Evolutionary conservation across 2,329 filamentous ascomycete genomes (phyloP).

Genomic region (Zymoseptoria ardabiliae): DNA sequence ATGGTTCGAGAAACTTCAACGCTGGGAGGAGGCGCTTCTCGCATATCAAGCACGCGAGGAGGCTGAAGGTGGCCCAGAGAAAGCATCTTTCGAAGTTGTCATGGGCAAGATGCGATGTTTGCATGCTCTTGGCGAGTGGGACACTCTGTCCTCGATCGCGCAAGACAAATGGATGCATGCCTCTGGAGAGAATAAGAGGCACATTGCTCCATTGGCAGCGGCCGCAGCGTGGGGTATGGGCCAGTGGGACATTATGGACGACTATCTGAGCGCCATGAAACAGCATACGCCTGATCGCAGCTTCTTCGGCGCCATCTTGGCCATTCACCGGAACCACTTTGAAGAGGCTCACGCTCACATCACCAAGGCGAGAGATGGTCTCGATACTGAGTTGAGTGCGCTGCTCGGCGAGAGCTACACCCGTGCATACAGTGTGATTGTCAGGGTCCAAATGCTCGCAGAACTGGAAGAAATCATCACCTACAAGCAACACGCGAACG

Average conservation of each 20-base stretch:
- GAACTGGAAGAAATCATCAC: constrained; percentile 96
- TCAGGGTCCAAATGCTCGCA: constrained; percentile 97
- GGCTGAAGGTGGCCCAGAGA: constrained; percentile 43
- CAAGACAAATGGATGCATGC: constrained; percentile 93
- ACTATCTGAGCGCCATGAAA: constrained; percentile 92
- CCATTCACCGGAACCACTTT: constrained; percentile 93
- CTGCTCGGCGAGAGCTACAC: constrained; percentile 98
- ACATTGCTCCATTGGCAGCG: constrained; percentile 87
- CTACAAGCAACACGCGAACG: constrained; percentile 81
- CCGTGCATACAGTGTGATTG: constrained; percentile 93
- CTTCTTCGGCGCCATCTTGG: constrained; percentile 94
- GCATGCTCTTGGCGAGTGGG: constrained; percentile 96
- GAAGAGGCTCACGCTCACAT: constrained; percentile 84
- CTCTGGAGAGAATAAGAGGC: constrained; percentile 74
- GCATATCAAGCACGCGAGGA: constrained; percentile 87
- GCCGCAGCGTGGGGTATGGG: constrained; percentile 93
- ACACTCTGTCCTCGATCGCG: constrained; percentile 77
- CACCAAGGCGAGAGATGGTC: constrained; percentile 80
- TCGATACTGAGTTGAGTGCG: constrained; percentile 92
- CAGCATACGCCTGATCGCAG: constrained; percentile 85
- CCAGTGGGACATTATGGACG: constrained; percentile 98
- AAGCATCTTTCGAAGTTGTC: constrained; percentile 77
- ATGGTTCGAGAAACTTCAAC: constrained; percentile 97
- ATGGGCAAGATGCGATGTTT: constrained; percentile 99
- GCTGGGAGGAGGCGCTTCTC: constrained; percentile 92